Evolutionary conservation across 2,329 filamentous ascomycete genomes (phyloP).

Genomic region (Curvularia sp.): DNA sequence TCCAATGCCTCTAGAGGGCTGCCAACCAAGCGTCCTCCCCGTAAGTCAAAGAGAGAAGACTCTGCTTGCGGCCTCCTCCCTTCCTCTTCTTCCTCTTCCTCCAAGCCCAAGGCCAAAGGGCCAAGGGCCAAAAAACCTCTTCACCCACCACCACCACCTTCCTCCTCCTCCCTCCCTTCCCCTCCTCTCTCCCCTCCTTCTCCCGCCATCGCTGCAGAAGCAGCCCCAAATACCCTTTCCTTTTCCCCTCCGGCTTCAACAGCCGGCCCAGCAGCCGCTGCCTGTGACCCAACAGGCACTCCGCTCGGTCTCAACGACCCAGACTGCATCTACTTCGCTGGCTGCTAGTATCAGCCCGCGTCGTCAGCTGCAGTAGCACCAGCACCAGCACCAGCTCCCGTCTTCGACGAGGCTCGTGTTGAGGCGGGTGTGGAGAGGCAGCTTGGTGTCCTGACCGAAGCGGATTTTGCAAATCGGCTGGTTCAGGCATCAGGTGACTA

Average conservation of each 20-base stretch:
- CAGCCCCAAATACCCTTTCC: no score
- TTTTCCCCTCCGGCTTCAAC: no score
- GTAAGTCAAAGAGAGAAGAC: neutral
- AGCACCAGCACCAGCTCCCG: neutral
- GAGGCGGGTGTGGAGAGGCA: neutral
- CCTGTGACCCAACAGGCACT: no score
- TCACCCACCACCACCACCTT: neutral
- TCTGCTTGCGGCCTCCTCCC: neutral
- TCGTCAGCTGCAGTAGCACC: no score
- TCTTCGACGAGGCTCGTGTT: neutral
- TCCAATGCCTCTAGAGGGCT: slow-evolving; percentile 1
- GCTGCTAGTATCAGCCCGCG: no score
- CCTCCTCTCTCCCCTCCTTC: neutral
- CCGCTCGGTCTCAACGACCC: no score
- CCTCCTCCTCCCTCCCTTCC: neutral
- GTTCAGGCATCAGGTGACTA: no score
- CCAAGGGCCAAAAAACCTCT: neutral
- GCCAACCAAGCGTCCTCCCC: neutral
- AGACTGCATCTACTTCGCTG: no score
- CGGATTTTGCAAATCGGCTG: neutral
- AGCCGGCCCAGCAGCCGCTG: no score
- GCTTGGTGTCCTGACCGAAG: neutral
- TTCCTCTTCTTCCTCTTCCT: no score
- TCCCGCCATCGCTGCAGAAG: no score
- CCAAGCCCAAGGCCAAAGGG: neutral